Evolutionary conservation across 2,329 filamentous ascomycete species (phyloP).

Genomic region (Alternaria ventricosa): DNA sequence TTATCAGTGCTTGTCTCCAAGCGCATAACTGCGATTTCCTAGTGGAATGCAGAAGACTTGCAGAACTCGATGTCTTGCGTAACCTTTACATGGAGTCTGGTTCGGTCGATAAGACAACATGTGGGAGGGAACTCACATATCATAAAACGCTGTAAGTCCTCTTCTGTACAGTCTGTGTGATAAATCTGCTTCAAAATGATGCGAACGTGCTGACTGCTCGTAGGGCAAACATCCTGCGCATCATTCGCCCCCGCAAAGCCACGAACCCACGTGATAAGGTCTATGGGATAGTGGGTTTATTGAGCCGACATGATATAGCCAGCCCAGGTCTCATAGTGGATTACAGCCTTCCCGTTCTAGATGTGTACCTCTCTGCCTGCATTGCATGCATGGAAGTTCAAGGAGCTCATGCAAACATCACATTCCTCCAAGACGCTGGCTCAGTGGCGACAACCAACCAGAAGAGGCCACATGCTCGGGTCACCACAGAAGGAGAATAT

Average conservation of each 20-base stretch:
- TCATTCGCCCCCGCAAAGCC: neutral
- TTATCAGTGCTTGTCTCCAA: neutral
- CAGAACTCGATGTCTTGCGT: neutral
- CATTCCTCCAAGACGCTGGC: neutral
- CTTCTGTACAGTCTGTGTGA: fast-evolving
- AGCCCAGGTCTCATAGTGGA: neutral
- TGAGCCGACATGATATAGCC: neutral
- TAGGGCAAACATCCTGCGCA: neutral
- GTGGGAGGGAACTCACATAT: neutral
- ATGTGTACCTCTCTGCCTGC: neutral
- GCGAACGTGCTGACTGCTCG: neutral
- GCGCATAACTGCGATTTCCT: neutral
- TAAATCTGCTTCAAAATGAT: neutral
- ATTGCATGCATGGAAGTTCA: neutral
- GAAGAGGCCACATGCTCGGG: neutral
- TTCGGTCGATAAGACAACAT: neutral
- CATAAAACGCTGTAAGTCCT: neutral
- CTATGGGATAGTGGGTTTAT: neutral
- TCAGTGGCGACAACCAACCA: neutral
- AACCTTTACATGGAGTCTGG: neutral
- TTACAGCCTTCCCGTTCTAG: neutral
- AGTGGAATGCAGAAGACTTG: neutral
- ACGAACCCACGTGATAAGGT: neutral
- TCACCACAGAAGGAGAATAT: neutral
- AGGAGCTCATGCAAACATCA: neutral